Evolutionary conservation across 2,329 filamentous ascomycete species (phyloP).

Genomic region (Neofusicoccum umdonicola): DNA sequence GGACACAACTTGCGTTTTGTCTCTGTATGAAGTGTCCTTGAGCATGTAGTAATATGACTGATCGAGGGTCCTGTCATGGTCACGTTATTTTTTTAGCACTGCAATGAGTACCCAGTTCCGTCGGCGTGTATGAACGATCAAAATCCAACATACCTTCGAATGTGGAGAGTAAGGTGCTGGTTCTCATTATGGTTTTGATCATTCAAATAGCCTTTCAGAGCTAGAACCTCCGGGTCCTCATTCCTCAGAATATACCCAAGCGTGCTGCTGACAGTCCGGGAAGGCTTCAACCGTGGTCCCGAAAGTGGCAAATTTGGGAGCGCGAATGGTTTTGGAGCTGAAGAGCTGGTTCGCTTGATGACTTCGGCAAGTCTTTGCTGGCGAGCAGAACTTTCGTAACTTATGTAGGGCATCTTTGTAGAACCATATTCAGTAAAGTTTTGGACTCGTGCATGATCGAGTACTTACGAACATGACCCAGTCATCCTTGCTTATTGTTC

Average conservation of each 20-base stretch:
- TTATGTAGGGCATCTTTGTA: neutral
- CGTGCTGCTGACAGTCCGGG: neutral
- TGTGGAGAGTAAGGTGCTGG: neutral
- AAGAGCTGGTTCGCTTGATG: neutral
- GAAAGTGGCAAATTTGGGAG: neutral
- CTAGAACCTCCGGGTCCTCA: neutral
- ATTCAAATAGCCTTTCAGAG: neutral
- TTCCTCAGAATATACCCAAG: neutral
- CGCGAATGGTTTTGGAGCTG: neutral
- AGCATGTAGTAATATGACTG: slow-evolving; percentile 14
- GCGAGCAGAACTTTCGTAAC: neutral
- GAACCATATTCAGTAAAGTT: no score
- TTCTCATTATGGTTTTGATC: neutral
- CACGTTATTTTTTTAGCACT: neutral
- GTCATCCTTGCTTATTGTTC: neutral
- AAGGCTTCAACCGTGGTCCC: neutral
- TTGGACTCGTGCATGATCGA: neutral
- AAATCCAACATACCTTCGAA: neutral
- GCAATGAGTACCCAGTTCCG: no score
- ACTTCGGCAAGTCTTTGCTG: neutral
- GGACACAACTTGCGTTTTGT: slow-evolving; percentile 14
- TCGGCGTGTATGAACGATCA: neutral
- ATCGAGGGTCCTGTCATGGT: neutral
- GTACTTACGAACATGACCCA: neutral
- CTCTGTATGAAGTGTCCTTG: slow-evolving; percentile 8